Evolutionary conservation across 148 eudicot genomes (phyloP).

Genomic region (Polygonum aviculare): DNA sequence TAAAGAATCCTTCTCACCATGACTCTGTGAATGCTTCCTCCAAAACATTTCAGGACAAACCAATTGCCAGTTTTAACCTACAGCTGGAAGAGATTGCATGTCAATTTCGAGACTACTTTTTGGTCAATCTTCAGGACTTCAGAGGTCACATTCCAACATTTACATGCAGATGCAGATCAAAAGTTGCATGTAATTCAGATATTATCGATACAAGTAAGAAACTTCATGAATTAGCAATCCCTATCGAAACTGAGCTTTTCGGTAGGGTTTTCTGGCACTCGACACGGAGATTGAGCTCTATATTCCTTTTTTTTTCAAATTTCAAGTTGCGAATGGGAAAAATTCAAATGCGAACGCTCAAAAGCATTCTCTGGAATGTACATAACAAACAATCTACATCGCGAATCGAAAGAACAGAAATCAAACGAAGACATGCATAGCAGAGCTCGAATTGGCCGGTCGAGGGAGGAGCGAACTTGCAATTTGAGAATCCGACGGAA

Average conservation of each 20-base stretch:
- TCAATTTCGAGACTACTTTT: background rate
- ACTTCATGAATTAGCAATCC: background rate
- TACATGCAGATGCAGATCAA: background rate
- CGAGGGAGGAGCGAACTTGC: background rate
- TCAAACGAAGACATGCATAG: background rate
- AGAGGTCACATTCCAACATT: too few relatives aligned
- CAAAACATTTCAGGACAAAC: slow-evolving; percentile 30
- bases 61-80: background rate
- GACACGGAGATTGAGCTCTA: background rate
- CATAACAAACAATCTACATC: background rate
- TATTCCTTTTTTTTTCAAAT: background rate
- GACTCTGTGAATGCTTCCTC: slow-evolving; percentile 34
- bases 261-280: background rate
- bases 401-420: background rate
- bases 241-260: background rate
- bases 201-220: background rate
- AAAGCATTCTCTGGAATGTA: background rate
- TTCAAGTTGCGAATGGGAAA: background rate
- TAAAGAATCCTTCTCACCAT: slow-evolving; percentile 28
- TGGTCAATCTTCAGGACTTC: background rate
- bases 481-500: background rate
- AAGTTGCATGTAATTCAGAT: background rate
- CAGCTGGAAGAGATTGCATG: background rate
- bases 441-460: background rate
- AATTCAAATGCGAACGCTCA: background rate